phyloP scores from a whole-genome alignment of 371 early-diverging fungal species.

The Haplosporangium sp. region DNA sequence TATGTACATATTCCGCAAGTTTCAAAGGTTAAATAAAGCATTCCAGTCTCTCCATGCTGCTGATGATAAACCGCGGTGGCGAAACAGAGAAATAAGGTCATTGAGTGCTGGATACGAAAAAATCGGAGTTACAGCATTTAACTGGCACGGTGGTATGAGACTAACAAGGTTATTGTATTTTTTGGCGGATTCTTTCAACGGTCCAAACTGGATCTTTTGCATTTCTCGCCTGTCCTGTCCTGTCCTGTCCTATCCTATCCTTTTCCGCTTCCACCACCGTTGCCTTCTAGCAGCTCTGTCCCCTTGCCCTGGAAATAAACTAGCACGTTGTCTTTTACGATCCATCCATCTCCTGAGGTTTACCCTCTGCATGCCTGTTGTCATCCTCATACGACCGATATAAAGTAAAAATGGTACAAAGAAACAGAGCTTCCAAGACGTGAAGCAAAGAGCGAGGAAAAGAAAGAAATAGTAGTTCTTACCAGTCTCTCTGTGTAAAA shows the following conservation, averaged over 20 bases:
- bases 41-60: too few species aligned
- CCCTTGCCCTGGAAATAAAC: conserved; percentile 3
- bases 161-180: conserved; percentile 16
- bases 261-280: too few species aligned
- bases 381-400: too few species aligned
- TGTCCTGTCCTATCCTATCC: too few species aligned
- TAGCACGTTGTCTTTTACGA: too few species aligned
- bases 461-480: conserved; percentile 7
- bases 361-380: neutral
- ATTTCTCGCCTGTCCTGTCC: conserved; percentile 2
- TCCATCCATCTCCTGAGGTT: too few species aligned
- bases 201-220: too few species aligned
- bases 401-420: neutral
- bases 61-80: too few species aligned
- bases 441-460: neutral
- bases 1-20: too few species aligned
- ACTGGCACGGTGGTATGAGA: conserved; percentile 7
- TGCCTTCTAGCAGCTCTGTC: conserved; percentile 8
- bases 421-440: neutral
- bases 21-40: too few species aligned
- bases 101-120: neutral
- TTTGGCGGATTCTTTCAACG: neutral
- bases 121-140: conserved; percentile 1
- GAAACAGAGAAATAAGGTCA: neutral
- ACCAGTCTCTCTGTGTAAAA: conserved; percentile 70